Conservation (phyloP, 2,329 filamentous ascomycete genomes). For the Nannizziopsis barbatae region DNA sequence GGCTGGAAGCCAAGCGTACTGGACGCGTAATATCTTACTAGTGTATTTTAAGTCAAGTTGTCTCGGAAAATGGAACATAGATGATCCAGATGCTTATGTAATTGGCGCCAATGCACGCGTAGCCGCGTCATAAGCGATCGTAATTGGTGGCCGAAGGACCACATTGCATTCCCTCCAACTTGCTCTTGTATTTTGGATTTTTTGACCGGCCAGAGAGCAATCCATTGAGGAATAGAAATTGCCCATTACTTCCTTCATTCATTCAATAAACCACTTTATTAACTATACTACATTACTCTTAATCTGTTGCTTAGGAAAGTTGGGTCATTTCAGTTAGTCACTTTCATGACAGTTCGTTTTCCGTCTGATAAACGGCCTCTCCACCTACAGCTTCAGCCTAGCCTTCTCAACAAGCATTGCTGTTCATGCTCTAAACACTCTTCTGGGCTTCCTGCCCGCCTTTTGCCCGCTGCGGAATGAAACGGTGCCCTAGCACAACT, state of each 20-base stretch:
- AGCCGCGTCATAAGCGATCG: too few relatives aligned
- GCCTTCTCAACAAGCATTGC: neutral
- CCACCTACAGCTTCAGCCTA: neutral
- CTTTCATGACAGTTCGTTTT: neutral
- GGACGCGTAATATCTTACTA: conserved; percentile 7
- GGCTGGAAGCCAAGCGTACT: conserved; percentile 12
- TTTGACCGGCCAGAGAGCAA: too few relatives aligned
- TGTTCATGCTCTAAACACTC: neutral
- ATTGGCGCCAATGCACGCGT: too few relatives aligned
- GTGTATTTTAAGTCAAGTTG: neutral
- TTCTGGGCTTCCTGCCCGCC: conserved; percentile 1
- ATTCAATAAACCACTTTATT: neutral
- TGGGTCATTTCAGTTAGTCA: neutral
- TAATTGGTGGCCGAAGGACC: too few relatives aligned
- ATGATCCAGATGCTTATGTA: too few relatives aligned
- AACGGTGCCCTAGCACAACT: neutral
- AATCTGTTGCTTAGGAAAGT: neutral
- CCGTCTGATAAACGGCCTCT: conserved; percentile 2
- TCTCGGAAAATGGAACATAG: too few relatives aligned
- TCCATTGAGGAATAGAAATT: neutral
- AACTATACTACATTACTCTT: neutral
- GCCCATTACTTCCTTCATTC: neutral
- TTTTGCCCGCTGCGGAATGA: neutral
- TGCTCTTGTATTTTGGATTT: too few relatives aligned
- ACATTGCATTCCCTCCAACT: too few relatives aligned